phyloP scores from a whole-genome alignment of 129 eudicot species.

The Mikania micrantha region DNA sequence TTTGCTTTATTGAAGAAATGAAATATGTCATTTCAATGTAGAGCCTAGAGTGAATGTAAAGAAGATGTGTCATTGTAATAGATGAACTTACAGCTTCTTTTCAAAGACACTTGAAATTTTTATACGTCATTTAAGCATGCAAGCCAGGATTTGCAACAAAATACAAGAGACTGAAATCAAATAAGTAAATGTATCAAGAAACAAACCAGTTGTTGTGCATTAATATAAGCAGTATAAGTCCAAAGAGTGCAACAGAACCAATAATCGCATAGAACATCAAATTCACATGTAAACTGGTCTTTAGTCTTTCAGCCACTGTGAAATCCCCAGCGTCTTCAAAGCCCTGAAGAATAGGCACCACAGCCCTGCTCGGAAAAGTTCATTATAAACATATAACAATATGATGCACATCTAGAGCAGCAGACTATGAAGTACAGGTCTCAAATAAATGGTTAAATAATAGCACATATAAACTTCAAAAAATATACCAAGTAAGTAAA shows the following conservation, averaged over 20 bases:
- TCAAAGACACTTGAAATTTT: neutral
- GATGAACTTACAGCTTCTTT: neutral
- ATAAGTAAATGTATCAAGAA: conserved; percentile 17
- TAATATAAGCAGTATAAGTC: conserved; percentile 62
- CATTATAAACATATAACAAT: conserved; percentile 34
- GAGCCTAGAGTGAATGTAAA: neutral
- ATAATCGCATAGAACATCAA: conserved; percentile 55
- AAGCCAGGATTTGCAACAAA: neutral
- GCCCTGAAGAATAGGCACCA: conserved; percentile 98
- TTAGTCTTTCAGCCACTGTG: conserved; percentile 68
- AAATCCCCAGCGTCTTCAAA: conserved; percentile 99
- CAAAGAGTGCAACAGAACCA: conserved; percentile 62
- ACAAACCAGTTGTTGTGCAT: conserved; percentile 60
- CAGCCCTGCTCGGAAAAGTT: conserved; percentile 73
- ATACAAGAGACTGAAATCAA: neutral
- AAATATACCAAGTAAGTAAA: conserved; percentile 73
- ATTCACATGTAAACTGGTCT: conserved; percentile 77
- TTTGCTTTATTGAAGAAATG: conserved; percentile 1
- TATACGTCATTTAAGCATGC: neutral
- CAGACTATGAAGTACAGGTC: neutral
- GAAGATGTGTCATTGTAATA: neutral
- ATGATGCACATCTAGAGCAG: conserved; percentile 14
- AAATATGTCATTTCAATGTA: neutral
- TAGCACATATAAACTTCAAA: neutral
- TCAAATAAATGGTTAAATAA: neutral